These are phyloP conservation scores for Hygrophorus russula DNA, from an alignment of 768 basidiomycete species.

Conservation along the genomic window DNA sequence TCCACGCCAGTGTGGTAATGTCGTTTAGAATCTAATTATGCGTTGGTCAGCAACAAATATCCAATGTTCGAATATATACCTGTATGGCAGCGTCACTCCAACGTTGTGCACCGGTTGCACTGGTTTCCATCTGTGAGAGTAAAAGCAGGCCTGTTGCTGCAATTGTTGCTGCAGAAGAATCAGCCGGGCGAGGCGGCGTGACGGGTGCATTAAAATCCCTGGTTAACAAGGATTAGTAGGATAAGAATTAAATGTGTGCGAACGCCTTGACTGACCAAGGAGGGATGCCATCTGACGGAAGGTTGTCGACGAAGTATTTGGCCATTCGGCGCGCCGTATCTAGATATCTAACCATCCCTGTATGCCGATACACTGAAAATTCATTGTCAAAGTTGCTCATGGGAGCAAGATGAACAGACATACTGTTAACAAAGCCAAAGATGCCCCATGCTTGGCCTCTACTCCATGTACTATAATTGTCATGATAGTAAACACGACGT, in stretches of 20 bases:
- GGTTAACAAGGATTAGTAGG: neutral
- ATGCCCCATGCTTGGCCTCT: conserved; percentile 67
- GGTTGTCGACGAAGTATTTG: conserved; percentile 43
- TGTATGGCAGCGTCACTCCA: conserved; percentile 41
- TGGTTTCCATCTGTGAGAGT: conserved; percentile 32
- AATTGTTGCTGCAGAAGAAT: conserved; percentile 61
- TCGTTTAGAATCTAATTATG: conserved; percentile 29
- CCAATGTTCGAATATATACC: conserved; percentile 17
- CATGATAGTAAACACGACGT: no score
- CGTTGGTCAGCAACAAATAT: conserved; percentile 1
- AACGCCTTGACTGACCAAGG: conserved; percentile 38
- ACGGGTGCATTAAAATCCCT: conserved; percentile 71
- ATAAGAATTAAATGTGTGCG: neutral
- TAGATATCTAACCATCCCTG: conserved; percentile 38
- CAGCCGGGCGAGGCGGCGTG: conserved; percentile 45
- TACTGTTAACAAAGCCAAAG: conserved; percentile 61
- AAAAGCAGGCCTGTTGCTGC: conserved; percentile 49
- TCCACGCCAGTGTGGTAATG: conserved; percentile 44
- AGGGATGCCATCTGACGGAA: conserved; percentile 52
- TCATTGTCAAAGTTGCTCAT: neutral
- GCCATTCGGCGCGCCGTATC: conserved; percentile 50
- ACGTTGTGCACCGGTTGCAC: conserved; percentile 12
- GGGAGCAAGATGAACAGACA: conserved; percentile 12
- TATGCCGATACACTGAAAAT: conserved; percentile 45
- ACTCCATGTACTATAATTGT: conserved; percentile 51